A percentile compares a stretch with the other conserved stretches of the same genome.
phyloP scores from a whole-genome alignment of 1,284 basidiomycete species.

The Trametes sp. region DNA sequence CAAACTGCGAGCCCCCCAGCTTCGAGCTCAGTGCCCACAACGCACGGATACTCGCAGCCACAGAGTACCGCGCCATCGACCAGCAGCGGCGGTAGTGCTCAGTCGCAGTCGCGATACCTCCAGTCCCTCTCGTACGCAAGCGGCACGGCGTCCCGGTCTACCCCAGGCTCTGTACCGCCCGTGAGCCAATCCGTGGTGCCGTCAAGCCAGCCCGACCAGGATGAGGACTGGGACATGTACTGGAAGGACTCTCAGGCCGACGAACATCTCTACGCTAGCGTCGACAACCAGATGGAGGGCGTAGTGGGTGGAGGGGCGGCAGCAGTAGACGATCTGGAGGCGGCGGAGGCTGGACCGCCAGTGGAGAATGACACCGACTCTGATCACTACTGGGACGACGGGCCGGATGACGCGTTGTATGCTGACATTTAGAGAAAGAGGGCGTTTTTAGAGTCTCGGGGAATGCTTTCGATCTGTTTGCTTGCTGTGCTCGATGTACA shows the following conservation, averaged over 20 bases:
- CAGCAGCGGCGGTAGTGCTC: neutral
- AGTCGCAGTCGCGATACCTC: neutral
- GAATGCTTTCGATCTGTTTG: neutral
- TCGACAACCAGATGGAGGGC: neutral
- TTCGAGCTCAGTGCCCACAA: neutral
- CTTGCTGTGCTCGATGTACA: neutral
- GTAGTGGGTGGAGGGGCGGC: neutral
- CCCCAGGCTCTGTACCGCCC: neutral
- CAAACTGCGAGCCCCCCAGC: neutral
- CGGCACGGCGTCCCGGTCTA: neutral
- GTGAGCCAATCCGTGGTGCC: constrained; percentile 16
- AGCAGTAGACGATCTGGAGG: neutral
- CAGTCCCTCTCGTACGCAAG: constrained; percentile 4
- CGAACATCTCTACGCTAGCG: constrained; percentile 14
- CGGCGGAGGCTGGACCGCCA: constrained; percentile 17
- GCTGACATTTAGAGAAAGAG: constrained; percentile 3
- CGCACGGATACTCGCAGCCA: neutral
- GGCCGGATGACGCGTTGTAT: constrained; percentile 7
- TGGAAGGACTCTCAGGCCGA: constrained; percentile 47
- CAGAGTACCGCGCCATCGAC: neutral
- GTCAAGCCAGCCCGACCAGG: constrained; percentile 15
- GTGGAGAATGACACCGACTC: constrained; percentile 15
- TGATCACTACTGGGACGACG: constrained; percentile 13
- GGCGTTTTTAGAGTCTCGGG: too few relatives aligned
- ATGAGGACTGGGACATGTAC: constrained; percentile 54